These are phyloP conservation scores for Amanita phalloides DNA, from an alignment of 768 basidiomycete species.

Conservation along the genomic window DNA sequence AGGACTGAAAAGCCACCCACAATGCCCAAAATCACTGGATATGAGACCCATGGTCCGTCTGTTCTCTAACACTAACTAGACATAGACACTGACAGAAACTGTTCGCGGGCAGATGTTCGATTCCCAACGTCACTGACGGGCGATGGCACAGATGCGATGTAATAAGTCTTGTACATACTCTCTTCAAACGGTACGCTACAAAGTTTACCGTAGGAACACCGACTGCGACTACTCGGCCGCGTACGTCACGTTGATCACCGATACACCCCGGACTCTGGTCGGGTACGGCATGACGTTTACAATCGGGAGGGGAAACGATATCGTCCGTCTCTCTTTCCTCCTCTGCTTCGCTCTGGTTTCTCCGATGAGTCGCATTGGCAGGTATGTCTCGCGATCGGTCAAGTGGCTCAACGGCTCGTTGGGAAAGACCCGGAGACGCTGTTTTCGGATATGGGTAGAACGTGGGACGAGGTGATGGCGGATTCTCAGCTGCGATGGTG, in stretches of 20 bases:
- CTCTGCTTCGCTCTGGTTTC: background rate
- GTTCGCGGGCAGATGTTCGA: conserved; percentile 53
- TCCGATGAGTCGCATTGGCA: conserved; percentile 12
- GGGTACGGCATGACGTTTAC: conserved; percentile 96
- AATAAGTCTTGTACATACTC: background rate
- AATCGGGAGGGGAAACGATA: conserved; percentile 91
- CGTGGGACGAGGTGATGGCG: conserved; percentile 79
- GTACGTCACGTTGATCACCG: conserved; percentile 70
- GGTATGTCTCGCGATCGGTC: conserved; percentile 76
- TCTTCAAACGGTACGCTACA: no score
- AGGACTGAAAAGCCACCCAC: no score
- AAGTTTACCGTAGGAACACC: conserved; percentile 59
- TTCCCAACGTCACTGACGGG: conserved; percentile 89
- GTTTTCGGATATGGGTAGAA: conserved; percentile 84
- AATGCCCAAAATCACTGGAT: conserved; percentile 24
- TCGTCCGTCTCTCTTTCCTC: conserved; percentile 37
- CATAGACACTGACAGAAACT: conserved; percentile 16
- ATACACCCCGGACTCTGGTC: conserved; percentile 49
- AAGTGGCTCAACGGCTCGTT: conserved; percentile 71
- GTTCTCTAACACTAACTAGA: conserved; percentile 12
- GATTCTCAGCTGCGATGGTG: conserved; percentile 91
- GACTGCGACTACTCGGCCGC: conserved; percentile 96
- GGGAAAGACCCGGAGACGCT: conserved; percentile 75
- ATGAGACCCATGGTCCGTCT: conserved; percentile 21
- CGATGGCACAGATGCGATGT: conserved; percentile 94